Evolutionary conservation across 2,329 filamentous ascomycete species (phyloP), one percentile per base, ranked within the genome.

Genomic region (Claviceps digitariae): DNA sequence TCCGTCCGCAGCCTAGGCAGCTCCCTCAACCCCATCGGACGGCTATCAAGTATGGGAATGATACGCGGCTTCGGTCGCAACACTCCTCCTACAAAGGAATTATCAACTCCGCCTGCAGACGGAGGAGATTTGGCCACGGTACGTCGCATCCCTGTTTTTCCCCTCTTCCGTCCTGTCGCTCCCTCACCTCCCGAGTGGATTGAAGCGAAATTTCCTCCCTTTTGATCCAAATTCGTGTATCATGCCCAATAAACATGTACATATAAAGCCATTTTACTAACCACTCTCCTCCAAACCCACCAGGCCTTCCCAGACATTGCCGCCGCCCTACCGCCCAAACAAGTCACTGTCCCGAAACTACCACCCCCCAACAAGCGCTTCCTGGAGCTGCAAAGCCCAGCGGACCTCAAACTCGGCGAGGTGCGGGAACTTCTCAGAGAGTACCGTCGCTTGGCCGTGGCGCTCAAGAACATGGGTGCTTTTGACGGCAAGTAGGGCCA

Each of bases 1-100:
- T 88, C 87, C 13, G 84, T 95, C 73, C 82, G 87, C 52, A 91
- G 79, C 64, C 76, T 95, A 56, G 84, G 88, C 40, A 93, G 79
- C 65, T 84, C 84, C 1, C 73, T 95, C 36, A 95, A 95, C 61
- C 89, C 89, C 3, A 83, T 95, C 65, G 87, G 83, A 46, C 81
- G 88, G 51, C 79, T 95, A 51, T 82, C 85, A 1, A 73, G 82
- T 36, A 89, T 93, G 64, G 78, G 79, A 53, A 78, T 83, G 63
- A 84, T 94, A 59, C 81, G 86, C 53, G 83, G 83, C 1, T 91
- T 95, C 61, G 86, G 87, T 1, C 74, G 84, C 51, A 68, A 68
- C 72, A 23, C 67, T 72, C 21, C 67, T 72, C 21, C 72, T 9
- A 66, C 65, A 13, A 66, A 65, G 54, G 64, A 74, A 61, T 46